Percentiles rank a stretch among this genome's conserved stretches.
Evolutionary conservation across 2,329 filamentous ascomycete species (phyloP).

Genomic region (Incumbomyces delicatus): DNA sequence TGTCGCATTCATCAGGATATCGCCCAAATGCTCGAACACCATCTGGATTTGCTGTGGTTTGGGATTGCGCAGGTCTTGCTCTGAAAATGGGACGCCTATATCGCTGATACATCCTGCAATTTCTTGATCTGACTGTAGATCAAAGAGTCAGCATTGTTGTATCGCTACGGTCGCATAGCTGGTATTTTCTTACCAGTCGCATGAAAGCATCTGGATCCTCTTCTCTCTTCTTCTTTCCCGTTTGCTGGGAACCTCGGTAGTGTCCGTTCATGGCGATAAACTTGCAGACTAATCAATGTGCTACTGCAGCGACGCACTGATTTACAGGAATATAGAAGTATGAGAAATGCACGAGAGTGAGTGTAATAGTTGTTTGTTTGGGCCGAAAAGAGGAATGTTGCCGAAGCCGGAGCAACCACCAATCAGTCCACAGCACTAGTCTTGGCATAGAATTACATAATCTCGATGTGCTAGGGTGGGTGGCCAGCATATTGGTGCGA

Average conservation of each 20-base stretch:
- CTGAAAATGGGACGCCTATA: conserved; percentile 81
- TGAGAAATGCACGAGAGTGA: no score
- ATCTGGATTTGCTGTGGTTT: conserved; percentile 92
- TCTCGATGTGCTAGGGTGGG: no score
- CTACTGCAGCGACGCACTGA: background rate
- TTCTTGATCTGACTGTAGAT: conserved; percentile 56
- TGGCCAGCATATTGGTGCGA: no score
- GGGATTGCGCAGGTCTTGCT: conserved; percentile 83
- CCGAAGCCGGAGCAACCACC: no score
- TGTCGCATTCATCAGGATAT: conserved; percentile 85
- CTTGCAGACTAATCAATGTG: background rate
- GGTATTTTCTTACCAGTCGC: conserved; percentile 38
- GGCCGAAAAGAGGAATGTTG: no score
- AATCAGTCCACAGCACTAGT: no score
- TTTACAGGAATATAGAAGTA: no score
- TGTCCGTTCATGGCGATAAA: conserved; percentile 44
- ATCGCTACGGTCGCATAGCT: conserved; percentile 1
- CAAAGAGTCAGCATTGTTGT: conserved; percentile 23
- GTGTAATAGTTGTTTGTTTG: no score
- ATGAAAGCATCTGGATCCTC: conserved; percentile 50
- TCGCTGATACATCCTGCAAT: conserved; percentile 96
- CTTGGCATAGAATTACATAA: no score
- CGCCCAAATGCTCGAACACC: conserved; percentile 96
- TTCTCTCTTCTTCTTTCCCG: conserved; percentile 43
- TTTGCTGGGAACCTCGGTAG: conserved; percentile 35